phyloP scores from a whole-genome alignment of 2,329 filamentous ascomycete genomes.

The Colletotrichum camelliae region DNA sequence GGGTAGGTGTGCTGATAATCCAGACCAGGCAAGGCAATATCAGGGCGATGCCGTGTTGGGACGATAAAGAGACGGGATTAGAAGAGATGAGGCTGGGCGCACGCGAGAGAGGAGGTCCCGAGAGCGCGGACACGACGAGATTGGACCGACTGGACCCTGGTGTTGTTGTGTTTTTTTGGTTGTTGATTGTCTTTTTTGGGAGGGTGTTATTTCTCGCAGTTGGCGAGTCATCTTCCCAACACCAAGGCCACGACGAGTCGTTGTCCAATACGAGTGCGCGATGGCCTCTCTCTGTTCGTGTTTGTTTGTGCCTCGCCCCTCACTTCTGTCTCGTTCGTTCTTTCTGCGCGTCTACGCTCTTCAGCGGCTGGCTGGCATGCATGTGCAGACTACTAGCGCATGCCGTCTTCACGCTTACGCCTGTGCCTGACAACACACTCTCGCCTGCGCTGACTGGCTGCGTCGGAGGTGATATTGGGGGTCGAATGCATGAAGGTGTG shows the following conservation, averaged over 20 bases:
- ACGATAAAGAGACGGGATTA: neutral
- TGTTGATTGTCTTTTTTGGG: neutral
- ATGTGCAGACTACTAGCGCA: neutral
- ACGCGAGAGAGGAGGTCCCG: neutral
- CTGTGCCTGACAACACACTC: neutral
- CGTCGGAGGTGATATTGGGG: constrained; percentile 5
- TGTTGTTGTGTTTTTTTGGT: neutral
- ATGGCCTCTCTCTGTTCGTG: neutral
- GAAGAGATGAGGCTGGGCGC: neutral
- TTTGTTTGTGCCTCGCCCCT: neutral
- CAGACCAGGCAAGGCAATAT: neutral
- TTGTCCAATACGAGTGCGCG: neutral
- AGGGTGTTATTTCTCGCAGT: neutral
- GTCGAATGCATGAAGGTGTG: constrained; percentile 5
- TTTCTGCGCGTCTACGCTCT: neutral
- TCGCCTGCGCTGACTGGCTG: neutral
- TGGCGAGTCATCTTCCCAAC: neutral
- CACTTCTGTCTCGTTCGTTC: neutral
- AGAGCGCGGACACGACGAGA: neutral
- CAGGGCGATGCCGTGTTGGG: neutral
- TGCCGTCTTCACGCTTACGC: neutral
- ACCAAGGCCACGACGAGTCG: neutral
- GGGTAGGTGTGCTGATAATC: neutral
- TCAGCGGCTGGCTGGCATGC: constrained; percentile 4
- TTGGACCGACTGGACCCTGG: neutral